Conservation (phyloP, 345 rosid genomes). For the Dovyalis caffra region DNA sequence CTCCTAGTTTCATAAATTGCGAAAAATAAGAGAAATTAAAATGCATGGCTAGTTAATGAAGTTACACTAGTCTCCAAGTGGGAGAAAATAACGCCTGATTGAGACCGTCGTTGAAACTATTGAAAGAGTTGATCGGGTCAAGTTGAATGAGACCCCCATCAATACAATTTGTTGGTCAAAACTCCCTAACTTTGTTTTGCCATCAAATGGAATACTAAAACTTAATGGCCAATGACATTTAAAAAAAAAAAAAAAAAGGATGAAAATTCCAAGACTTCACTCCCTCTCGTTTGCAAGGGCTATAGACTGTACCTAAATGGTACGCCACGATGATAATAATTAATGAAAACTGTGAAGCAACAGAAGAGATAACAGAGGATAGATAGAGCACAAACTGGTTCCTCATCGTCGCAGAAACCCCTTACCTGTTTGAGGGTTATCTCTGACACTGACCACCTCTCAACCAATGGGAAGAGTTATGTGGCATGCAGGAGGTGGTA, state of each 20-base stretch:
- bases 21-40: neutral
- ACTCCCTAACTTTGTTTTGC: neutral
- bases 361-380: neutral
- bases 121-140: slow-evolving; percentile 9
- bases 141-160: slow-evolving; percentile 5
- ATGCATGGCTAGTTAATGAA: neutral
- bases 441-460: slow-evolving; percentile 17
- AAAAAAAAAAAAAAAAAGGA: too few species aligned
- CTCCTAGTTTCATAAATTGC: neutral
- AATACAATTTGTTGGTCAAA: neutral
- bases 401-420: neutral
- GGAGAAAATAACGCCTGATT: neutral
- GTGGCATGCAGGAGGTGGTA: slow-evolving; percentile 39
- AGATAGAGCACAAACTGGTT: too few species aligned
- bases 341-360: neutral
- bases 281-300: too few species aligned
- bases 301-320: too few species aligned
- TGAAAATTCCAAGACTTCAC: too few species aligned
- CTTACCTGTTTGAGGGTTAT: neutral
- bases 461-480: slow-evolving; percentile 36
- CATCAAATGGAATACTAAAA: neutral
- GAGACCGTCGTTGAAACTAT: neutral
- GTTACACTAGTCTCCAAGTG: neutral
- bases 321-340: too few species aligned
- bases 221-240: neutral